These are phyloP conservation scores for Musa itinerans DNA, from an alignment of 176 grass and related monocot species.

Conservation along the genomic window DNA sequence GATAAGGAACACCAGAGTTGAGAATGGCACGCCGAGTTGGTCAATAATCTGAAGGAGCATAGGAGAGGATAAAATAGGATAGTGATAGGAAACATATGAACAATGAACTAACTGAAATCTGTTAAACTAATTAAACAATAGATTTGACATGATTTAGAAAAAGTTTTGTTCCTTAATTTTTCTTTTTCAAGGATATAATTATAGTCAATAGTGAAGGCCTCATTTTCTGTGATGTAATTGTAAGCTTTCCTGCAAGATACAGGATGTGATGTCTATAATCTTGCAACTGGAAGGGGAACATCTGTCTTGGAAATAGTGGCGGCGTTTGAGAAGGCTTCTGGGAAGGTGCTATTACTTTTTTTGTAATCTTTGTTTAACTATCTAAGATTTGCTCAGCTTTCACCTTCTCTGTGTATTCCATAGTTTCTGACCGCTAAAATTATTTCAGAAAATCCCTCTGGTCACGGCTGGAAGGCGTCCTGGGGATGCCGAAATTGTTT, in stretches of 20 bases:
- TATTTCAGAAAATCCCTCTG: conserved; percentile 71
- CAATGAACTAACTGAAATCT: no score
- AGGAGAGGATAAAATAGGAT: no score
- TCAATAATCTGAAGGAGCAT: no score
- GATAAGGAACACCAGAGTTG: no score
- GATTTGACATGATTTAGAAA: no score
- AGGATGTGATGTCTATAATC: conserved; percentile 92
- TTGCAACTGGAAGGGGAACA: conserved; percentile 85
- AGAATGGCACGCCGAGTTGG: no score
- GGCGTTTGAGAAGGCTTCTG: conserved; percentile 93
- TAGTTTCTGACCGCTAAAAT: neutral
- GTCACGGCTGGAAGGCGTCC: conserved; percentile 61
- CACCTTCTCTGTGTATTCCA: conserved; percentile 12
- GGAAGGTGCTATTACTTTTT: conserved; percentile 42
- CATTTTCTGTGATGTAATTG: conserved; percentile 4
- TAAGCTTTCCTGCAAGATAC: conserved; percentile 23
- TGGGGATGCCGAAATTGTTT: conserved; percentile 89
- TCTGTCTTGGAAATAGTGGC: conserved; percentile 91
- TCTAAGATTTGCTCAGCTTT: conserved; percentile 6
- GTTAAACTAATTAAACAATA: no score
- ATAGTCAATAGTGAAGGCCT: neutral
- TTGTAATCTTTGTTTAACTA: neutral
- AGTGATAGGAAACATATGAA: no score
- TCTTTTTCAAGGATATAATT: no score
- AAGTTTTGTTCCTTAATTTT: no score